These are phyloP conservation scores for Fusarium setosum DNA, from an alignment of 2,329 filamentous ascomycete species.

Conservation along the genomic window DNA sequence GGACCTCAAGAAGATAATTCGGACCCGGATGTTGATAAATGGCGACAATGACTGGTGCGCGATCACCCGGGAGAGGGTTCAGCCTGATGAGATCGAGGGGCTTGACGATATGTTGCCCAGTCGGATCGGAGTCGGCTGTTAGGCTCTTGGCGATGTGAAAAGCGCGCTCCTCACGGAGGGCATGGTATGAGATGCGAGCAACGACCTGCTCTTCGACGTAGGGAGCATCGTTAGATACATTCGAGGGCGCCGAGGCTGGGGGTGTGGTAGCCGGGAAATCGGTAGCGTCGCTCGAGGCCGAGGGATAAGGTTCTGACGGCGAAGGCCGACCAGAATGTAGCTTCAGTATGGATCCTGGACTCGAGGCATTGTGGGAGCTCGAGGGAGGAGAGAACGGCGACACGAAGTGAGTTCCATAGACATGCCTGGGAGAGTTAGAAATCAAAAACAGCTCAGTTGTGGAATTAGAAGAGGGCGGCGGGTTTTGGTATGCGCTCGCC, in stretches of 20 bases:
- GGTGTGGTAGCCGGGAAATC: conserved; percentile 55
- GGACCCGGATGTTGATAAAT: conserved; percentile 83
- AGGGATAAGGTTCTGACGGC: conserved; percentile 53
- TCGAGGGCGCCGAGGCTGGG: conserved; percentile 47
- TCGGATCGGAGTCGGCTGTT: conserved; percentile 76
- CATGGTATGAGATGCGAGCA: conserved; percentile 85
- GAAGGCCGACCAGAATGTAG: conserved; percentile 57
- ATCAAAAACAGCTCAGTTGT: background rate
- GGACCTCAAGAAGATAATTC: conserved; percentile 76
- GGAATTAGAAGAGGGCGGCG: background rate
- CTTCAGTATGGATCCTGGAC: conserved; percentile 56
- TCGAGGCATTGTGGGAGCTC: conserved; percentile 57
- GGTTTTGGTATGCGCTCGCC: background rate
- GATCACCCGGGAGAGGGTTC: conserved; percentile 74
- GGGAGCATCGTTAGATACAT: conserved; percentile 57
- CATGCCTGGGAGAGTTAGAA: conserved; percentile 62
- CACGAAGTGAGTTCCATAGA: conserved; percentile 71
- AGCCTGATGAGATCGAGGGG: conserved; percentile 84
- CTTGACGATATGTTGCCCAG: conserved; percentile 80
- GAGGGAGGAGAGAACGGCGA: conserved; percentile 62
- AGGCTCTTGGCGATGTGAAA: conserved; percentile 85
- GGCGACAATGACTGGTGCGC: conserved; percentile 77
- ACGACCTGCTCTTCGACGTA: conserved; percentile 76
- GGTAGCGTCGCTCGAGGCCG: conserved; percentile 49
- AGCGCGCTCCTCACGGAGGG: conserved; percentile 85